These are phyloP conservation scores for Euphorbia peplus DNA, from an alignment of 345 rosid genomes.

Conservation along the genomic window DNA sequence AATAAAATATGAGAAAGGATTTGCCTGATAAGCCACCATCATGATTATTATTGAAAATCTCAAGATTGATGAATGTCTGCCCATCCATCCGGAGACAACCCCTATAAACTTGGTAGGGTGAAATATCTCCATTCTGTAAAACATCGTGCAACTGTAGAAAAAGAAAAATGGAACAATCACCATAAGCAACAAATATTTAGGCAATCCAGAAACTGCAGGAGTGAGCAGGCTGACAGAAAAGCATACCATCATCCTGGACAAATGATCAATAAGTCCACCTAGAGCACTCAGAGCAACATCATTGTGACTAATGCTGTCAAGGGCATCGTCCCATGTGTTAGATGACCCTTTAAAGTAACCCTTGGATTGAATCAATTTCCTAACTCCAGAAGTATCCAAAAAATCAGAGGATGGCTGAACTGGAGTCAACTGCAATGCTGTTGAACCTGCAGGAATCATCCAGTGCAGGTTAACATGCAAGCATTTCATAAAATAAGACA, in stretches of 20 bases:
- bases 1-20: slow-evolving; percentile 22
- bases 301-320: slow-evolving; percentile 45
- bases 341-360: slow-evolving; percentile 66
- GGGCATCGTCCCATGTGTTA: slow-evolving; percentile 42
- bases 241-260: slow-evolving; percentile 84
- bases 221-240: slow-evolving; percentile 13
- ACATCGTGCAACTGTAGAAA: slow-evolving; percentile 64
- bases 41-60: slow-evolving; percentile 69
- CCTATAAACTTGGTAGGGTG: slow-evolving; percentile 73
- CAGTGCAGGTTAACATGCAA: neutral
- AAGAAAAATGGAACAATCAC: slow-evolving; percentile 12
- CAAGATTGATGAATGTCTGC: slow-evolving; percentile 88
- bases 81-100: slow-evolving; percentile 93
- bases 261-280: slow-evolving; percentile 73
- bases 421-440: slow-evolving; percentile 60
- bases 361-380: slow-evolving; percentile 54
- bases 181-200: slow-evolving; percentile 8
- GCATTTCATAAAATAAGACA: neutral
- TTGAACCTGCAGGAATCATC: slow-evolving; percentile 41
- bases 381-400: slow-evolving; percentile 63
- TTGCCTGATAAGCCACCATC: slow-evolving; percentile 81
- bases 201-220: neutral
- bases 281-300: slow-evolving; percentile 63
- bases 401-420: slow-evolving; percentile 40
- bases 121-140: slow-evolving; percentile 65